Evolutionary conservation across 2,329 filamentous ascomycete genomes (phyloP), one percentile per base, ranked within the genome.

Genomic region (Alternaria atra): DNA sequence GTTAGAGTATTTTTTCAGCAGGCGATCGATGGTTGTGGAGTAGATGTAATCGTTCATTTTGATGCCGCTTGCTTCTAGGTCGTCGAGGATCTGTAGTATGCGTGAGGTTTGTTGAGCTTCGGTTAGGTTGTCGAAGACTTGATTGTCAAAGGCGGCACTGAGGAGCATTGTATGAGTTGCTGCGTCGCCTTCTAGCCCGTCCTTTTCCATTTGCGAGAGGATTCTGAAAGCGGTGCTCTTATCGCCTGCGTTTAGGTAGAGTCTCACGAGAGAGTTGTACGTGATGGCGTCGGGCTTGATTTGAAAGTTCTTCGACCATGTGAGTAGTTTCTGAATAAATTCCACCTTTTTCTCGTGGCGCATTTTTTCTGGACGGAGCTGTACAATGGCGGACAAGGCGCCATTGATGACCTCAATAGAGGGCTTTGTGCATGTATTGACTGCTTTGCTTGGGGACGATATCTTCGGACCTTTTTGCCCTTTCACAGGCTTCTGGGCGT

Each of bases 81-180:
- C 60, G 29, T 77, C 65, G 54, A 94, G 83, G 46, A 90, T 80
- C 5, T 75, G 72, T n/a, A 82, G 69, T 6, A 92, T 82, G 17
- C 83, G 80, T 2, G 77, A 72, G 20, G 75, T 71, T 73, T 90
- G 88, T 55, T 88, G 82, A 10, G 81, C 76, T 0, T 82, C 76
- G 2, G 80, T 74, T 48, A 82, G 71, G 29, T 67, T 52, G 37
- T 78, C 71, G 42, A 87, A 77, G 68, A 63, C 80, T 72, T 69
- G 87, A 79, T 61, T 86, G 77, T 70, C 85, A 68, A 86, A 84
- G 17, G 84, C 71, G 20, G 80, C 85, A 42, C 90, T 87, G 7
- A 95, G 81, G 58, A 95, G 83, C 63, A 92, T 87, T 23, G 88
- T 91, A 76, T 91, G 92, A 0, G 92, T 95, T 6, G 85, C 85